Evolutionary conservation across 1,284 basidiomycete species (phyloP).

Genomic region (Cutaneotrichosporon sp.): DNA sequence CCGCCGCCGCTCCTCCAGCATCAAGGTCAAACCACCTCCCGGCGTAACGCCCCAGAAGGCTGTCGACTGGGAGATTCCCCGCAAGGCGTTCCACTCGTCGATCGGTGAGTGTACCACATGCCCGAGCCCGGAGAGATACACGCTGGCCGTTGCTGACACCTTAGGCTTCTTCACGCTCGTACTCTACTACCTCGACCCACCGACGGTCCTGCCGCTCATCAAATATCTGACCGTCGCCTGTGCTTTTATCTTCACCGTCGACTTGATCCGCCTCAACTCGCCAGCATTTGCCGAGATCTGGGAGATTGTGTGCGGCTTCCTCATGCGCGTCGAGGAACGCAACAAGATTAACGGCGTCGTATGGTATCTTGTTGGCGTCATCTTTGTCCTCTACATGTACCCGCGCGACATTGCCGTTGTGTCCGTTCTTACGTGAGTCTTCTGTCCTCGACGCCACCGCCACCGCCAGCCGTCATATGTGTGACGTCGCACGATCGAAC

Average conservation of each 20-base stretch:
- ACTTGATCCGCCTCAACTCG: constrained; percentile 72
- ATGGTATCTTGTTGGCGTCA: constrained; percentile 92
- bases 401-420: constrained; percentile 85
- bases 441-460: neutral
- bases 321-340: constrained; percentile 93
- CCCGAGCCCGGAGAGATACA: neutral
- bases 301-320: constrained; percentile 73
- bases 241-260: constrained; percentile 69
- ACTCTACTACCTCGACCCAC: constrained; percentile 58
- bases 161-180: constrained; percentile 80
- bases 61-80: constrained; percentile 73
- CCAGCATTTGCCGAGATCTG: constrained; percentile 71
- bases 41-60: constrained; percentile 48
- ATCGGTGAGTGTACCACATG: constrained; percentile 64
- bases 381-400: constrained; percentile 74
- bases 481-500: neutral
- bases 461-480: neutral
- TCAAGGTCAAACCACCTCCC: constrained; percentile 45
- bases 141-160: constrained; percentile 6
- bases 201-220: constrained; percentile 59
- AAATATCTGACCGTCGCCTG: constrained; percentile 66
- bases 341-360: constrained; percentile 82
- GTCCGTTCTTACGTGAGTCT: constrained; percentile 76
- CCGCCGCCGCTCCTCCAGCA: constrained; percentile 37
- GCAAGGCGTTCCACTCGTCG: constrained; percentile 85